phyloP scores from a whole-genome alignment of 2,329 filamentous ascomycete species.

The Ceratocystis lukuohia region DNA sequence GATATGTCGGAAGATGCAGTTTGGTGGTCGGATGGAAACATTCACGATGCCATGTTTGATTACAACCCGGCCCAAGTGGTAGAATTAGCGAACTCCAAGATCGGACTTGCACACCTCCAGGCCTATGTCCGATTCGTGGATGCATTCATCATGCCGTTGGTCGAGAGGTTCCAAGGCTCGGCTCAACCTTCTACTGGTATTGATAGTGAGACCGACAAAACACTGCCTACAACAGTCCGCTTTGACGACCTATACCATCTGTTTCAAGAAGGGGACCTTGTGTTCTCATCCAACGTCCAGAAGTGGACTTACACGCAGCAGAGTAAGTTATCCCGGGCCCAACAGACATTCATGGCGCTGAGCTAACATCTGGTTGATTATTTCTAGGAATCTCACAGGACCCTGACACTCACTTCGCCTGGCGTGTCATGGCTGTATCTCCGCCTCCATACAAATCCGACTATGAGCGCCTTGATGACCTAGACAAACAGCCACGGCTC shows the following conservation, averaged over 20 bases:
- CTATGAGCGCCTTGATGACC: conserved; percentile 1
- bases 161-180: not conserved
- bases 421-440: conserved; percentile 25
- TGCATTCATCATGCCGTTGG: not conserved
- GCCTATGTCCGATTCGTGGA: not conserved
- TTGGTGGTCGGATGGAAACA: not conserved
- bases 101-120: not conserved
- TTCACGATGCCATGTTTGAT: not conserved
- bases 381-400: conserved; percentile 20
- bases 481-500: not conserved
- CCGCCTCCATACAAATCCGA: conserved; percentile 11
- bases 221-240: not conserved
- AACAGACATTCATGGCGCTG: not conserved
- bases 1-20: not conserved
- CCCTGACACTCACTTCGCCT: conserved; percentile 29
- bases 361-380: not conserved
- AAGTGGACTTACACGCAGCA: too few relatives aligned
- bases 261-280: not conserved
- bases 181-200: not conserved
- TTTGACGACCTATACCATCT: not conserved
- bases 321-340: not conserved
- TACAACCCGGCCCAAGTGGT: not conserved
- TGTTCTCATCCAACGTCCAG: not conserved
- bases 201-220: not conserved
- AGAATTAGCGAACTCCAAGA: not conserved